Percentiles rank a stretch among this genome's conserved stretches.
Conservation (phyloP, 352 stramenopile species). For the Ophiocytium majus region DNA sequence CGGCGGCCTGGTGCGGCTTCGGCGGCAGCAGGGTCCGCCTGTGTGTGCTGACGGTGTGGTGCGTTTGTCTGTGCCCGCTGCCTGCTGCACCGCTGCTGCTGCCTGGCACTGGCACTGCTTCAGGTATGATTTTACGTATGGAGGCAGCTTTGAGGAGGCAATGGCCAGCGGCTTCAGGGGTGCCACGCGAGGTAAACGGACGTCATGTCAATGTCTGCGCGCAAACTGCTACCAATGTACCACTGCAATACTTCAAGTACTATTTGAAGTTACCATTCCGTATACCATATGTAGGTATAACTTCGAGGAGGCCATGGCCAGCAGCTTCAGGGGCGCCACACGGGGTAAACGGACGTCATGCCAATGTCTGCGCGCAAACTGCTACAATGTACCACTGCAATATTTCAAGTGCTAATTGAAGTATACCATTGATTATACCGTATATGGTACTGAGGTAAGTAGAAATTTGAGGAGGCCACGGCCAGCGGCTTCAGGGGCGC, state of each 20-base stretch:
- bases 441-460: too few species aligned
- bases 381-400: too few species aligned
- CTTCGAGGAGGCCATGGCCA: conserved; percentile 9
- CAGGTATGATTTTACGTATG: conserved; percentile 24
- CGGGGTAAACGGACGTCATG: not conserved
- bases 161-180: not conserved
- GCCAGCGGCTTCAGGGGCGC: not conserved
- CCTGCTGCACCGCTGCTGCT: not conserved
- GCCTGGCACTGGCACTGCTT: not conserved
- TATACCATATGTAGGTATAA: too few species aligned
- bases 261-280: too few species aligned
- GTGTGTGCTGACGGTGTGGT: not conserved
- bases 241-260: too few species aligned
- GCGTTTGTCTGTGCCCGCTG: not conserved
- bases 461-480: not conserved
- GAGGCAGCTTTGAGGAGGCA: not conserved
- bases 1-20: not conserved
- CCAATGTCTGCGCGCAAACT: too few species aligned
- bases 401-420: too few species aligned
- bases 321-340: not conserved
- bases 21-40: not conserved
- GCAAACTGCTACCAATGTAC: too few species aligned
- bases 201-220: too few species aligned
- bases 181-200: not conserved
- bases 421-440: too few species aligned